Evolutionary conservation across 345 rosid species (phyloP).

Genomic region (Dovyalis caffra): DNA sequence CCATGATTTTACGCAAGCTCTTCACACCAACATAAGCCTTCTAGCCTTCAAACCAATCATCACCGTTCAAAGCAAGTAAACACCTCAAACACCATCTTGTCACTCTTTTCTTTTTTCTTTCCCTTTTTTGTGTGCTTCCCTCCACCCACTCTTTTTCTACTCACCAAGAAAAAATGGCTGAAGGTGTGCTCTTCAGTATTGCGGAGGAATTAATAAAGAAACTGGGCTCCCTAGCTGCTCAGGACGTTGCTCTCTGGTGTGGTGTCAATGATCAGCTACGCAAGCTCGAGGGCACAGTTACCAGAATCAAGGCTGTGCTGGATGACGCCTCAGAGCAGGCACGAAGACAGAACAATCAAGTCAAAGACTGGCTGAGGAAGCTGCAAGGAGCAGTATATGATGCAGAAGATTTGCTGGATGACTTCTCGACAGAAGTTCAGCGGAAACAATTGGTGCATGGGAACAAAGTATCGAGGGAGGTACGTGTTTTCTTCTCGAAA

Average conservation of each 20-base stretch:
- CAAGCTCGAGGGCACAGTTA: too few species aligned
- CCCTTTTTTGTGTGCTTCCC: too few species aligned
- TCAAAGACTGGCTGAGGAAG: constrained; percentile 26
- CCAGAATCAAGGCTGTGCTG: too few species aligned
- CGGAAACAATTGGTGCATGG: not conserved
- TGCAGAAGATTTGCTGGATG: constrained; percentile 40
- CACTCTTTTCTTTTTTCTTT: too few species aligned
- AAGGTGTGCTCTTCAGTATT: constrained; percentile 1
- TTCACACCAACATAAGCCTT: too few species aligned
- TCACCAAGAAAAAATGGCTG: constrained; percentile 8
- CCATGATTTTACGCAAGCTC: too few species aligned
- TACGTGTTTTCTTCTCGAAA: constrained; percentile 9
- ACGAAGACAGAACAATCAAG: not conserved
- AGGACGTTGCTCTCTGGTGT: too few species aligned
- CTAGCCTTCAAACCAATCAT: too few species aligned
- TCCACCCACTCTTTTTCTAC: too few species aligned
- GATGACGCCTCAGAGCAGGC: not conserved
- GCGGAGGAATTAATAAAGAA: not conserved
- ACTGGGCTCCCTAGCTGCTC: not conserved
- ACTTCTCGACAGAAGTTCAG: constrained; percentile 15
- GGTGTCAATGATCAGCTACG: too few species aligned
- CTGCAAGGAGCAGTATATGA: constrained; percentile 30
- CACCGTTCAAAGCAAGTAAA: too few species aligned
- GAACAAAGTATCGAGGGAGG: not conserved
- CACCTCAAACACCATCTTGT: too few species aligned